Base-by-base conservation (phyloP, 768 basidiomycete species). In the Chalciporus pseudorubinellus region DNA sequence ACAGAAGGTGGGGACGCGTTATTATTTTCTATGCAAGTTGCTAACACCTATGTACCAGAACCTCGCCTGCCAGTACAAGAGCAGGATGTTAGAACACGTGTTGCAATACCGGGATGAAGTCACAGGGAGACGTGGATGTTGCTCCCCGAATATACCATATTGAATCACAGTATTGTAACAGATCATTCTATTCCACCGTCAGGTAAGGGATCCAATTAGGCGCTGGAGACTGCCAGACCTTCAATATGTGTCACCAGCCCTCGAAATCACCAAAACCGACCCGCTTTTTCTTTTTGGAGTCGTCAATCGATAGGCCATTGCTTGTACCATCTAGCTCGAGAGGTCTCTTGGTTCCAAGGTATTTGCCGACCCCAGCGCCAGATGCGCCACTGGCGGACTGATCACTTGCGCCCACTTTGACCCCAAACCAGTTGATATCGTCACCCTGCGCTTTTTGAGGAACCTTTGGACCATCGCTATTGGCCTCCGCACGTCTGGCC, bases 251-350 rank as follows among this genome's bases (percentile, higher is more conserved):
- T 64, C 52, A 94, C 90, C 91, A 94, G 29, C 80, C 82, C 21
- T 85, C 84, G 51, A 95, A 95, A 64, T 93, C 77, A n/a, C 95
- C 94, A 70, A 98, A 98, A 1, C 94, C 95, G 34, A 85, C 66
- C 57, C 81, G 85, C 60, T 88, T 81, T 71, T 87, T 89, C 77
- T 94, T 95, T 67, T 85, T 87, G 48, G 71, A 69, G 31, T 86
- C 81, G 44, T 80, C 78, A 16, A 40, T 50, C 41, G 40, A 45
- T 47, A n/a, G 45, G 53, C 13, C 47, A 33, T 44, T 53, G 58
- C 39, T 41, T 6, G 19, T n/a, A 59, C 56, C 51, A 60, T 72
- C 56, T 20, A 29, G 51, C 18, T 68, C 69, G 28, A 69, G 61
- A 8, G 76, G 71, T 46, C 81, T 70, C 62, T 85, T 85, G 33